Base-by-base conservation (phyloP, 805 yeast genomes). In the Lipomyces spencermartinsiae region DNA sequence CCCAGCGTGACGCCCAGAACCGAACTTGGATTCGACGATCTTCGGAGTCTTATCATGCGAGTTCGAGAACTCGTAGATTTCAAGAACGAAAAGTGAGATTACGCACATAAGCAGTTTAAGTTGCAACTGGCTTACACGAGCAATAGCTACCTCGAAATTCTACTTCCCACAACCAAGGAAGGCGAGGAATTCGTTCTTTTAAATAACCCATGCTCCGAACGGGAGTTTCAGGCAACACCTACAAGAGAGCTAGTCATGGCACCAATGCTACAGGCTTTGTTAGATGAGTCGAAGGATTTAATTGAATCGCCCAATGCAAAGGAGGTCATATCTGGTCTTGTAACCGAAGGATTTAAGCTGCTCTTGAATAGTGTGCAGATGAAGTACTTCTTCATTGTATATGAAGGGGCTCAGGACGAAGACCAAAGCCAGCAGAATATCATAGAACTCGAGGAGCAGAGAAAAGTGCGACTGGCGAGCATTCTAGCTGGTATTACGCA, bases 401-500 rank as follows among this genome's bases (percentile, higher is more conserved):
- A 55, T 7, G 65, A 62, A 9, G 53, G 19, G n/a, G 61, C 19
- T 31, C 62, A 34, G 64, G 63, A 39, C 58, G 43, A 22, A 19
- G 49, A 19, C 14, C 16, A 56, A n/a, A 43, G 22, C 49, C 49
- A 12, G 34, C 51, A 59, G 22, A 25, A 33, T 2, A 25, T 66
- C 76, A 82, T 54, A 70, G 79, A 37, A 79, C 80, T 64, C 78
- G 86, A 61, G 73, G 85, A 37, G 78, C 39, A 29, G 29, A 61
- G 61, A 39, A 56, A 57, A 14, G 78, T 82, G 73, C 87, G 85
- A 80, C 82, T 92, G 63, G 97, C 97, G 1, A 85, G 87, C 34
- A 82, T 89, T 54, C 80, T 92, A 67, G 94, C 94, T 0, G 86
- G 85, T 59, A 82, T 89, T 49, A 85, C 92, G 1, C 85, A 87